Conservation (phyloP, 169 alveolate species). For the Cryptosporidium sp. region DNA sequence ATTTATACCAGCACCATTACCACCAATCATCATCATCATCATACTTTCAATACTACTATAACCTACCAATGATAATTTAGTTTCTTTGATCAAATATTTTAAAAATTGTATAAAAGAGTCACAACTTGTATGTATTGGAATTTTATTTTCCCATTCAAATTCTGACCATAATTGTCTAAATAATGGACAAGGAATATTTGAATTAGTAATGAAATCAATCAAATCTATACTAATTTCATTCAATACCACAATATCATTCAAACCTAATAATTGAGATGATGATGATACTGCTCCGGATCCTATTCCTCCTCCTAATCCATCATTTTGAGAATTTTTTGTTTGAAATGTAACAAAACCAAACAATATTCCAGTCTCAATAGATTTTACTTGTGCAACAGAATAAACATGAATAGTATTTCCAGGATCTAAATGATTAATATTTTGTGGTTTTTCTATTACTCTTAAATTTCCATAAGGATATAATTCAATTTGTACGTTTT, state of each 20-base stretch:
- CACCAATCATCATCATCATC: background rate
- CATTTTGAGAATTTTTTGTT: conserved; percentile 78
- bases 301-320: background rate
- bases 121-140: conserved; percentile 79
- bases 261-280: conserved; percentile 30
- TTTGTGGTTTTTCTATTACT: conserved; percentile 86
- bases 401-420: conserved; percentile 82
- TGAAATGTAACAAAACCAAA: conserved; percentile 94
- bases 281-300: background rate
- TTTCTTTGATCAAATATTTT: conserved; percentile 32
- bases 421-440: conserved; percentile 86
- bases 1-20: background rate
- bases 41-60: background rate
- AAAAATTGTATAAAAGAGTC: conserved; percentile 55
- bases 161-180: conserved; percentile 95
- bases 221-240: conserved; percentile 90
- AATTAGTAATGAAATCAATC: conserved; percentile 89
- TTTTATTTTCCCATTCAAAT: conserved; percentile 96
- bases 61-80: conserved; percentile 59
- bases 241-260: conserved; percentile 85
- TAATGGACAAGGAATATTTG: conserved; percentile 87
- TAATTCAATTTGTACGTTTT: conserved; percentile 90
- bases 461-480: conserved; percentile 88
- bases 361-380: conserved; percentile 91
- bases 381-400: conserved; percentile 84